Percentiles rank a stretch among this genome's conserved stretches.
phyloP scores from a whole-genome alignment of 2,329 filamentous ascomycete species.

The Nemania diffusa region DNA sequence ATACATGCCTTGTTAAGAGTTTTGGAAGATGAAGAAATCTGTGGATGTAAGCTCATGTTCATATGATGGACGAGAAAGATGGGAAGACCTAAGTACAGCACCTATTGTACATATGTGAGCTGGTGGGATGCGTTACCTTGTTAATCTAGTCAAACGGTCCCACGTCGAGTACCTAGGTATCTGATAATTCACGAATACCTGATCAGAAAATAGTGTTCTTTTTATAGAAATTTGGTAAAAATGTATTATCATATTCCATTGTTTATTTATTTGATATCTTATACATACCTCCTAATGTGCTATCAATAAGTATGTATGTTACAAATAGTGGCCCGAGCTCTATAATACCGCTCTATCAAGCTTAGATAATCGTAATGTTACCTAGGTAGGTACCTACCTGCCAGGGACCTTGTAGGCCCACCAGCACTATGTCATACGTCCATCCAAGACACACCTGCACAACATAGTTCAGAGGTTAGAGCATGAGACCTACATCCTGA shows the following conservation, averaged over 20 bases:
- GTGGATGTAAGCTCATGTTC: slow-evolving; percentile 33
- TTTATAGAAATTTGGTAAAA: not conserved
- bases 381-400: slow-evolving; percentile 2
- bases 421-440: slow-evolving; percentile 30
- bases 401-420: not conserved
- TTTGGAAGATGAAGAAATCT: slow-evolving; percentile 21
- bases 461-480: not conserved
- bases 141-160: slow-evolving; percentile 1
- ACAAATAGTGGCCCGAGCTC: not conserved
- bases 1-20: slow-evolving; percentile 38
- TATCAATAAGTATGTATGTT: not conserved
- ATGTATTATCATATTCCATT: not conserved
- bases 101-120: not conserved
- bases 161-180: slow-evolving; percentile 8
- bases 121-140: not conserved
- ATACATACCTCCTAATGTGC: too few relatives aligned
- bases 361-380: not conserved
- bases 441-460: not conserved
- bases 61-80: slow-evolving; percentile 33
- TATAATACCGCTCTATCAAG: not conserved
- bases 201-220: not conserved
- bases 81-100: slow-evolving; percentile 12
- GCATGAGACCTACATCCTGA: not conserved
- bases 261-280: too few relatives aligned
- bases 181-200: slow-evolving; percentile 27